A percentile compares a stretch with the other conserved stretches of the same genome.
Conservation (phyloP, 305 asterid species). For the Fraxinus greggii region DNA sequence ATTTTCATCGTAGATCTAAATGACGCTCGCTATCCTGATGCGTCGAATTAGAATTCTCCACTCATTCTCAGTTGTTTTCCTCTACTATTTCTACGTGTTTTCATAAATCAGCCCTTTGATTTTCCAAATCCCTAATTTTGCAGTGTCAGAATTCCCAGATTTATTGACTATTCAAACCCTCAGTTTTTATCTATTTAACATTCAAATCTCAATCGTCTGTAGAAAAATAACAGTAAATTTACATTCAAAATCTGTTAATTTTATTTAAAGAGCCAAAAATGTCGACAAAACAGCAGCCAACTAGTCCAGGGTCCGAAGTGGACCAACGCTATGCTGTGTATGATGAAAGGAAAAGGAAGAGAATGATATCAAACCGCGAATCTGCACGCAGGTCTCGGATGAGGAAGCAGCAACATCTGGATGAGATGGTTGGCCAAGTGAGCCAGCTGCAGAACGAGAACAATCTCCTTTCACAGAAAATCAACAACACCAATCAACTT, state of each 20-base stretch:
- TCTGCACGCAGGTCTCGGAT: conserved; percentile 55
- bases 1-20: conserved; percentile 12
- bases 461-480: conserved; percentile 22
- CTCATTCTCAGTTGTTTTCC: conserved; percentile 60
- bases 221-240: neutral
- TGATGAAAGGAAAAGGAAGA: conserved; percentile 50
- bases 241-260: neutral
- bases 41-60: conserved; percentile 51
- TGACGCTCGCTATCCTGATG: conserved; percentile 34
- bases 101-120: conserved; percentile 40
- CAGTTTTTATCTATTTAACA: neutral
- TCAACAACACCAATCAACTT: conserved; percentile 25
- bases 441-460: conserved; percentile 37
- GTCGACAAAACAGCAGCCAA: conserved; percentile 35
- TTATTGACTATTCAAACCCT: neutral
- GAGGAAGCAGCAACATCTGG: conserved; percentile 50
- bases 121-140: too few species aligned
- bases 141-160: neutral
- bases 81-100: conserved; percentile 51
- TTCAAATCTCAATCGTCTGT: neutral
- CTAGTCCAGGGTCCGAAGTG: conserved; percentile 31
- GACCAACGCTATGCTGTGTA: conserved; percentile 29
- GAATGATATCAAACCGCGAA: conserved; percentile 53
- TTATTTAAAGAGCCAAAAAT: conserved; percentile 1
- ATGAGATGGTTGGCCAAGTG: conserved; percentile 33